A percentile compares a stretch with the other conserved stretches of the same genome.
phyloP scores from a whole-genome alignment of 2,329 filamentous ascomycete genomes.

The Aspergillus flavus region DNA sequence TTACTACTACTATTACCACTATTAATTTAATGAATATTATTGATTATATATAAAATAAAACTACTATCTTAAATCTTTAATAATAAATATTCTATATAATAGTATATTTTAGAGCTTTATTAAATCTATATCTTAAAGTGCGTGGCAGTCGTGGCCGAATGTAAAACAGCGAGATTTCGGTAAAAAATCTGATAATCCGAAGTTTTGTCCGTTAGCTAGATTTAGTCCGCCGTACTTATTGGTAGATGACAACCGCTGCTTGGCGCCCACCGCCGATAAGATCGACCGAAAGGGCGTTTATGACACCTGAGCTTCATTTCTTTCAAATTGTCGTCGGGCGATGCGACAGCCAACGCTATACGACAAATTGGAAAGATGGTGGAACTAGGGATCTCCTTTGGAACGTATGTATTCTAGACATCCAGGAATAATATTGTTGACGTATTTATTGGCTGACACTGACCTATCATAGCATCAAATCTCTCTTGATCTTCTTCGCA shows the following conservation, averaged over 20 bases:
- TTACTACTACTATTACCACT: too few relatives aligned
- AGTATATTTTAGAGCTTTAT: too few relatives aligned
- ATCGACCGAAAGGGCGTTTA: constrained; percentile 6
- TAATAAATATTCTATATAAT: too few relatives aligned
- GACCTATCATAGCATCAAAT: constrained; percentile 40
- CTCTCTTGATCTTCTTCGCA: constrained; percentile 46
- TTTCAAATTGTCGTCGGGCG: background rate
- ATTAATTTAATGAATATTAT: too few relatives aligned
- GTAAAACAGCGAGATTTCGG: too few relatives aligned
- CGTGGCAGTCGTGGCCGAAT: too few relatives aligned
- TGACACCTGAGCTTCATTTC: constrained; percentile 18
- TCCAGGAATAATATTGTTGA: background rate
- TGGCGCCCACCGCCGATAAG: constrained; percentile 19
- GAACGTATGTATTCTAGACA: constrained; percentile 29
- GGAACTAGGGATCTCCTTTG: constrained; percentile 33
- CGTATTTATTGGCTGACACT: background rate
- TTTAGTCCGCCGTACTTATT: background rate
- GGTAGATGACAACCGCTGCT: constrained; percentile 11
- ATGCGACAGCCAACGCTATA: background rate
- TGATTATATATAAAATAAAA: too few relatives aligned
- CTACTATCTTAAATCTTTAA: too few relatives aligned
- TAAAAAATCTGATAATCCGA: too few relatives aligned
- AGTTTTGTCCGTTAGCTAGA: too few relatives aligned
- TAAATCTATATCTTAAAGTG: too few relatives aligned
- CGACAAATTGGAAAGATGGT: constrained; percentile 26